A percentile compares a stretch with the other conserved stretches of the same genome.
phyloP scores from a whole-genome alignment of 768 basidiomycete genomes.

The Agaricus sinodeliciosus region DNA sequence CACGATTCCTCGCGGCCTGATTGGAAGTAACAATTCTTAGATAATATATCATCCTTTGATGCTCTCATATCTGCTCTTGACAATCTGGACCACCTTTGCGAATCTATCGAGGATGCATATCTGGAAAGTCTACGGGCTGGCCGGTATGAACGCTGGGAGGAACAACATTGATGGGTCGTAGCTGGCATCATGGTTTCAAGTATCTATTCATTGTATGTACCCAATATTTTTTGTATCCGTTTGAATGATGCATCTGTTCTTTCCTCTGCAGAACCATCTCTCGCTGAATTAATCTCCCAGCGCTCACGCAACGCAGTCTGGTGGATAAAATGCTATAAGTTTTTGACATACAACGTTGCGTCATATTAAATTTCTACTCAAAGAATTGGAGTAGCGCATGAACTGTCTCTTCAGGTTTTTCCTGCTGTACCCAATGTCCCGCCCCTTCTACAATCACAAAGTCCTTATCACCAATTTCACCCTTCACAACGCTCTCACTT shows the following conservation, averaged over 20 bases:
- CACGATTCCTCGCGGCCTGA: neutral
- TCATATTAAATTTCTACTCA: conserved; percentile 1
- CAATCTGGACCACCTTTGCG: conserved; percentile 73
- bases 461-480: conserved; percentile 24
- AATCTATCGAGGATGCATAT: conserved; percentile 65
- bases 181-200: no score
- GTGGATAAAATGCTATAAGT: neutral
- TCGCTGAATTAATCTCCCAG: no score
- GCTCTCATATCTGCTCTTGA: conserved; percentile 72
- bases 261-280: neutral
- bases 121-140: conserved; percentile 46
- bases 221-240: neutral
- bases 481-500: conserved; percentile 21
- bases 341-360: neutral
- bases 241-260: neutral
- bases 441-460: conserved; percentile 49
- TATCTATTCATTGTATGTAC: neutral
- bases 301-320: no score
- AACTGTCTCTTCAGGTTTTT: conserved; percentile 37
- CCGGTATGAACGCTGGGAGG: conserved; percentile 61
- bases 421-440: conserved; percentile 64
- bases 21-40: conserved; percentile 29
- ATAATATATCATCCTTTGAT: conserved; percentile 78
- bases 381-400: conserved; percentile 32
- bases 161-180: conserved; percentile 25